Conservation (phyloP, 2,329 filamentous ascomycete genomes). For the Colletotrichum destructivum region DNA sequence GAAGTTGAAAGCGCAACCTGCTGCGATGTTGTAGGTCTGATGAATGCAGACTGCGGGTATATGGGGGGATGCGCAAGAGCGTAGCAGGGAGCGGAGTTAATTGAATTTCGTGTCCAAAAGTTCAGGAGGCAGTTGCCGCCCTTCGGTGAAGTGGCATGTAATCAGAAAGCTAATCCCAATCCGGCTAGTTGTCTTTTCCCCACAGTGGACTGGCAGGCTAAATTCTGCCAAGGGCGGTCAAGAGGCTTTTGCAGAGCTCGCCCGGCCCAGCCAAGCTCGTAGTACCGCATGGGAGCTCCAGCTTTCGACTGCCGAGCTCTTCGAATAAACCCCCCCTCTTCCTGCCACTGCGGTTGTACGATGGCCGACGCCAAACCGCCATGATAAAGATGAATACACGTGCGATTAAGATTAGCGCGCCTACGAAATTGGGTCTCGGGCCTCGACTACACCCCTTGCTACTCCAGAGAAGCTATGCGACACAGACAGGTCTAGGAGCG, state of each 20-base stretch:
- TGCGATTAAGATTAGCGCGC: slow-evolving; percentile 54
- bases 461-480: slow-evolving; percentile 69
- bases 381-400: slow-evolving; percentile 63
- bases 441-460: slow-evolving; percentile 55
- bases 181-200: slow-evolving; percentile 21
- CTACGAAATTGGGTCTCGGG: slow-evolving; percentile 44
- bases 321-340: slow-evolving; percentile 7
- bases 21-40: neutral
- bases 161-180: slow-evolving; percentile 23
- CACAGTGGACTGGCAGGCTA: slow-evolving; percentile 35
- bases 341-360: slow-evolving; percentile 44
- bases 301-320: slow-evolving; percentile 27
- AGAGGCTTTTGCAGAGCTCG: slow-evolving; percentile 30
- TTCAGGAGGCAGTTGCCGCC: slow-evolving; percentile 43
- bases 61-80: slow-evolving; percentile 32
- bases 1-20: slow-evolving; percentile 16
- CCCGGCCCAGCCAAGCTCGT: slow-evolving; percentile 11
- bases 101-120: slow-evolving; percentile 44
- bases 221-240: slow-evolving; percentile 59
- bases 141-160: slow-evolving; percentile 44
- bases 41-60: slow-evolving; percentile 27
- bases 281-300: slow-evolving; percentile 25
- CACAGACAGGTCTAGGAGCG: slow-evolving; percentile 64
- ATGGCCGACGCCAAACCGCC: slow-evolving; percentile 59
- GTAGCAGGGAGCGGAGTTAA: slow-evolving; percentile 37